phyloP scores from a whole-genome alignment of 2,329 filamentous ascomycete species.

The Tolypocladium ophioglossoides region DNA sequence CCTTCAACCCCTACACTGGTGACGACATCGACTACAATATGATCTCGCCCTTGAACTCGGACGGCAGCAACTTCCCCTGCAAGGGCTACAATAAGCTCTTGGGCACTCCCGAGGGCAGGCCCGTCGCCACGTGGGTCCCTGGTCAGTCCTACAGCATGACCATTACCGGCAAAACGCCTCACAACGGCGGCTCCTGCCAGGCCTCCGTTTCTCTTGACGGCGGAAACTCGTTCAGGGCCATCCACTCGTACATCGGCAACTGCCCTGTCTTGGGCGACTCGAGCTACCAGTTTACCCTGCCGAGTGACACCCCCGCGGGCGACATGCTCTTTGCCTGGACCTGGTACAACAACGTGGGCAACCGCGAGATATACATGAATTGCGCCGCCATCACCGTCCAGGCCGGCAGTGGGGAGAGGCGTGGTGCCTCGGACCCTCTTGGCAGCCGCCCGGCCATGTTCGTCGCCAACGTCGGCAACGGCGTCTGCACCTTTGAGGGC shows the following conservation, averaged over 20 bases:
- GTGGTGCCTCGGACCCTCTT: slow-evolving; percentile 26
- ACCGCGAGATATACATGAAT: slow-evolving; percentile 83
- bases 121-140: slow-evolving; percentile 50
- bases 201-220: slow-evolving; percentile 64
- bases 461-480: slow-evolving; percentile 55
- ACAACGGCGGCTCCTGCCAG: slow-evolving; percentile 68
- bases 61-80: slow-evolving; percentile 63
- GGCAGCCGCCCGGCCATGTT: slow-evolving; percentile 55
- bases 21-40: slow-evolving; percentile 57
- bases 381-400: slow-evolving; percentile 61
- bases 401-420: slow-evolving; percentile 23
- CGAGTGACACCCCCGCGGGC: slow-evolving; percentile 45
- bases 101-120: slow-evolving; percentile 35
- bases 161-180: slow-evolving; percentile 50
- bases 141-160: slow-evolving; percentile 54
- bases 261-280: slow-evolving; percentile 35
- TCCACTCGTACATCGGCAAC: slow-evolving; percentile 45
- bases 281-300: slow-evolving; percentile 56
- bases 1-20: slow-evolving; percentile 36
- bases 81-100: slow-evolving; percentile 49
- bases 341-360: slow-evolving; percentile 67
- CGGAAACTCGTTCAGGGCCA: slow-evolving; percentile 59
- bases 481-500: slow-evolving; percentile 47
- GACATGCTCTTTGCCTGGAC: slow-evolving; percentile 65
- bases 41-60: slow-evolving; percentile 50